phyloP scores from a whole-genome alignment of 2,329 filamentous ascomycete genomes.

The Colletotrichum endophyticum region DNA sequence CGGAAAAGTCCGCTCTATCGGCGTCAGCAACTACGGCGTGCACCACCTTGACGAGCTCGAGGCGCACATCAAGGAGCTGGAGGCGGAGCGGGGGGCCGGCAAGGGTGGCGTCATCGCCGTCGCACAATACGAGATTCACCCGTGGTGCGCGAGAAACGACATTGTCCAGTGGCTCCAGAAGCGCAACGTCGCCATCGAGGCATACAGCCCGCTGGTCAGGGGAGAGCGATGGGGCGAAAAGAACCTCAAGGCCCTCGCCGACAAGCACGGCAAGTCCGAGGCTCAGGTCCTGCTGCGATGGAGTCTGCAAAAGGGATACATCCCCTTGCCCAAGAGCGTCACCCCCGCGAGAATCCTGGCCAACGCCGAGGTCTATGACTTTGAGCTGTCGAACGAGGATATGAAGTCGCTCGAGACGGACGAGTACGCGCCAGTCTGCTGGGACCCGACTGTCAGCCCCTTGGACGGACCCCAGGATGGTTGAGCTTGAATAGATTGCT shows the following conservation, averaged over 20 bases:
- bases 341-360: conserved; percentile 69
- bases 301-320: conserved; percentile 78
- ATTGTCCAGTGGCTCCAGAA: conserved; percentile 79
- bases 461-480: conserved; percentile 38
- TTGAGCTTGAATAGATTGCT: not conserved
- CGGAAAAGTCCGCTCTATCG: conserved; percentile 65
- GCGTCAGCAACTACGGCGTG: conserved; percentile 70
- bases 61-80: conserved; percentile 63
- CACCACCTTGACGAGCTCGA: conserved; percentile 67
- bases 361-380: conserved; percentile 63
- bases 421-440: conserved; percentile 59
- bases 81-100: conserved; percentile 64
- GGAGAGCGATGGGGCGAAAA: conserved; percentile 76
- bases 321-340: conserved; percentile 77
- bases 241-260: conserved; percentile 65
- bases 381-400: conserved; percentile 59
- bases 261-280: conserved; percentile 75
- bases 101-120: conserved; percentile 78
- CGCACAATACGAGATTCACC: conserved; percentile 89
- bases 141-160: conserved; percentile 82
- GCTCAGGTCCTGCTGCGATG: conserved; percentile 83
- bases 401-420: conserved; percentile 52
- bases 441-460: conserved; percentile 59
- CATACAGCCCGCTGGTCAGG: conserved; percentile 65
- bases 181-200: conserved; percentile 66